Evolutionary conservation across 2,329 filamentous ascomycete genomes (phyloP), one percentile per base, ranked within the genome.

Genomic region (Fusarium duplospermum): DNA sequence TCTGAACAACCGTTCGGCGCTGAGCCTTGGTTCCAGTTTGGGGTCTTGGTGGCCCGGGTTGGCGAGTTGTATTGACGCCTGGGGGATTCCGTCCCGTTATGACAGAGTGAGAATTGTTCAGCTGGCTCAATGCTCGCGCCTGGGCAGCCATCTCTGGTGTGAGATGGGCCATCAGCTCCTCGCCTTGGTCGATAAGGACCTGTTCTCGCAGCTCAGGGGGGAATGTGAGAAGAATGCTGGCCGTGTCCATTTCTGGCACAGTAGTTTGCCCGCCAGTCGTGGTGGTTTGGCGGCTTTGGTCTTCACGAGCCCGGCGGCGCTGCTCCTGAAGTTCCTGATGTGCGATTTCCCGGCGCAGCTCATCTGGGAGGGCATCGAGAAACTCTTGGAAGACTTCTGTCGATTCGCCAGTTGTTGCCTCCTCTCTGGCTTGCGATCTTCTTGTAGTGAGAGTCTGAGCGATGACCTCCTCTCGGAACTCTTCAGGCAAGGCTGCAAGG

Each of bases 401-500:
- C 36, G 93, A 91, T 77, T 95, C 92, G 69, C 95, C 93, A 20
- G 89, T 88, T 64, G 89, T 89, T 24, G 90, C 90, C 81, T 91
- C 84, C 86, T 93, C 82, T 80, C 92, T 83, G 47, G 94, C 94
- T 81, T 96, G 91, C 9, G 93, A 93, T 72, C 96, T 91, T 75
- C 96, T 90, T 74, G 94, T 92, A 62, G 93, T 94, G 72, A 98
- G 90, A 68, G 97, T 95, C 71, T 95, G 92, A 81, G 97, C 94
- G 74, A 99, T 94, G 58, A 99, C 96, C 81, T 99, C 96, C 82
- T 98, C 96, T 54, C 96, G 90, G 80, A 98, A 92, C 70, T 99
- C 97, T 77, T 99, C 96, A 0, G 96, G 96, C n/a, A 99, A 86
- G n/a, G 96, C 97, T 68, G 96, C 94, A 8, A 99, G 90, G 82